Evolutionary conservation across 176 grass and related monocot species (phyloP), one percentile per base, ranked within the genome.

Genomic region (Rhynchospora tenuis): DNA sequence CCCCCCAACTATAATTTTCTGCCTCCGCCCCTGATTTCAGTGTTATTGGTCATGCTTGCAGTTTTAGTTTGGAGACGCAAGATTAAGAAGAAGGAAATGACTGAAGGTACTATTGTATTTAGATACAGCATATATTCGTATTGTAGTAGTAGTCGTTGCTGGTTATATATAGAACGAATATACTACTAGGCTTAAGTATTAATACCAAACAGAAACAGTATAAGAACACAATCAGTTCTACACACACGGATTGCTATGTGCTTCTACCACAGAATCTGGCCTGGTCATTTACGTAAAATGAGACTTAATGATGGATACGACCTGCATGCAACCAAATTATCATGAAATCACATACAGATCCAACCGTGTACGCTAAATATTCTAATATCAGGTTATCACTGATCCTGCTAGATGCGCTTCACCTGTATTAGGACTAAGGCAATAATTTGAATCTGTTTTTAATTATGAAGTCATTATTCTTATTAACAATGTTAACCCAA

Each of bases 21-120:
- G n/a, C n/a, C n/a, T n/a, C n/a, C n/a, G n/a, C n/a, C n/a, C n/a
- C 69, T 47, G 61, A 67, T 86, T 87, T 79, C 92, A 68, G 89
- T 51, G 60, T 86, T 94, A 59, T 44, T 81, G 13, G 46, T 73
- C 28, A 19, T 91, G 29, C 56, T 51, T 16, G 90, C 78, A 84
- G 63, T 91, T 68, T 87, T 87, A 48, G 48, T 87, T 48, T 91
- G 91, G 89, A 87, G 48, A 51, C 83, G 85, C 62, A 93, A 87
- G 82, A 91, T 33, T 75, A 91, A 83, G 89, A 93, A 80, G 58
- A 66, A 82, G 68, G 57, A 73, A 22, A 44, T 89, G 60, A 89
- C 91, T 64, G 80, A 68, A 85, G 89, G 19, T 81, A 48, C 5
- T 48, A 33, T n/a, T 59, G 45, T 74, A 12, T n/a, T n/a, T n/a